phyloP scores from a whole-genome alignment of 129 eudicot species.

The Helianthus tuberosus region DNA sequence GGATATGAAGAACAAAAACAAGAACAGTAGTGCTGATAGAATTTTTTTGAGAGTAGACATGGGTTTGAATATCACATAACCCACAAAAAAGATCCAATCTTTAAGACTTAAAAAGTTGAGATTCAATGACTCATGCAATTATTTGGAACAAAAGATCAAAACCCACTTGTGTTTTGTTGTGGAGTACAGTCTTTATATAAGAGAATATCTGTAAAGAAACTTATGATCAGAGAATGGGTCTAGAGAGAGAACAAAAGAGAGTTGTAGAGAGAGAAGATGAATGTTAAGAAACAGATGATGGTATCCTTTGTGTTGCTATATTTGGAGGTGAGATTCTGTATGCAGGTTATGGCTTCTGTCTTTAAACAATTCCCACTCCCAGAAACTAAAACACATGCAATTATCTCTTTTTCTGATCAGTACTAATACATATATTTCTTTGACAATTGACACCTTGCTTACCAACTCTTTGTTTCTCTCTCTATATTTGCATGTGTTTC shows the following conservation, averaged over 20 bases:
- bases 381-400: constrained; percentile 46
- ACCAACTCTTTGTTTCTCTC: constrained; percentile 21
- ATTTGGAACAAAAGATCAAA: constrained; percentile 30
- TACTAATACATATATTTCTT: constrained; percentile 9
- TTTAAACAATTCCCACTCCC: constrained; percentile 51
- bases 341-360: constrained; percentile 51
- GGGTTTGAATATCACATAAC: constrained; percentile 26
- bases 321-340: constrained; percentile 52
- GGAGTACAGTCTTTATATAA: constrained; percentile 18
- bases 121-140: constrained; percentile 23
- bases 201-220: constrained; percentile 21
- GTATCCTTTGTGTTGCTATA: constrained; percentile 63
- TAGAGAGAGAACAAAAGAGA: constrained; percentile 15
- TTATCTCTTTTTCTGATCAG: constrained; percentile 16
- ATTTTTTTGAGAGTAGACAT: constrained; percentile 35
- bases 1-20: constrained; percentile 37
- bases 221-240: constrained; percentile 17
- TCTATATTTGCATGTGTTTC: constrained; percentile 10
- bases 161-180: constrained; percentile 32
- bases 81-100: constrained; percentile 31
- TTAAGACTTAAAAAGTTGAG: constrained; percentile 8
- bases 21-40: constrained; percentile 31
- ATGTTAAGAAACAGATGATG: constrained; percentile 29
- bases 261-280: constrained; percentile 6
- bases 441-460: constrained; percentile 27